Percentiles rank a stretch among this genome's conserved stretches.
These are phyloP conservation scores for Neurospora sp. DNA, from an alignment of 495 filamentous ascomycete species.

Conservation along the genomic window DNA sequence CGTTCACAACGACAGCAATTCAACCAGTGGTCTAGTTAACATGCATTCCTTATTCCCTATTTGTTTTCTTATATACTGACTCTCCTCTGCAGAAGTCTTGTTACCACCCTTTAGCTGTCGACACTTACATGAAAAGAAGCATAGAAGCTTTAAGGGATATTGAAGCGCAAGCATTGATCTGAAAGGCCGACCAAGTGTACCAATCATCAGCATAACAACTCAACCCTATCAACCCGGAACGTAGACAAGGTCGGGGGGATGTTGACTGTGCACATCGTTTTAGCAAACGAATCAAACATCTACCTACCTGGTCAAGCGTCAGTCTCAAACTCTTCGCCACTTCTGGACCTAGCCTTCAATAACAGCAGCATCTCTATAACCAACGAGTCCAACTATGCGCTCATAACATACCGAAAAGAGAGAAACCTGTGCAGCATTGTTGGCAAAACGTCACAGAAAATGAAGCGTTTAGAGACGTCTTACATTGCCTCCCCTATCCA, in stretches of 20 bases:
- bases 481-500: background rate
- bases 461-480: background rate
- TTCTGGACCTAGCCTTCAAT: background rate
- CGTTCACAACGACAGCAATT: background rate
- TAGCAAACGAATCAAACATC: background rate
- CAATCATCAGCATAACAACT: background rate
- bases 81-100: background rate
- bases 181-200: background rate
- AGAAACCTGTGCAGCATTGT: background rate
- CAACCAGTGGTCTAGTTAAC: background rate
- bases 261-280: background rate
- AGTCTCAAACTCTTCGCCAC: background rate
- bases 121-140: background rate
- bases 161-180: background rate
- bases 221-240: background rate
- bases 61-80: background rate
- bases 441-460: background rate
- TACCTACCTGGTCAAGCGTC: background rate
- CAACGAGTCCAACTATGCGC: background rate
- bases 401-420: background rate
- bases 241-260: background rate
- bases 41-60: background rate
- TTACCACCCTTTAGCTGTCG: background rate
- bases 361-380: background rate
- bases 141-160: background rate